Evolutionary conservation across 176 grass and related monocot genomes (phyloP).

Genomic region (Carex parvula): DNA sequence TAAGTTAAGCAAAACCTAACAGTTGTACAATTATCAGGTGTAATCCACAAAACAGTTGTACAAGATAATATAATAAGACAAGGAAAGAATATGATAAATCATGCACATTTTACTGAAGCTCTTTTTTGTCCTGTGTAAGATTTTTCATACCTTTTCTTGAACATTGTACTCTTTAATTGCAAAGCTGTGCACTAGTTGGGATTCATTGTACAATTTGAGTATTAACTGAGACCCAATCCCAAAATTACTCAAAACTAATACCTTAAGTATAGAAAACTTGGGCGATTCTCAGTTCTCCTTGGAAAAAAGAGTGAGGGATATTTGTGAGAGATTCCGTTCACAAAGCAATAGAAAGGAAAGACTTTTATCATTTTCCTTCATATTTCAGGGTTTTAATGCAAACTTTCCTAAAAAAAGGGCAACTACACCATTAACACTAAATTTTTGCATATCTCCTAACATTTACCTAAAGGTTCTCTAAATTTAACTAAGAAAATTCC

Average conservation of each 20-base stretch:
- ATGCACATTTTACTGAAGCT: too few relatives aligned
- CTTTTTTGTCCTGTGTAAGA: too few relatives aligned
- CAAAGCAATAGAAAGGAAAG: neutral
- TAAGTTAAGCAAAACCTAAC: neutral
- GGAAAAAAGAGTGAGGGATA: neutral
- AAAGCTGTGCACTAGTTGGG: neutral
- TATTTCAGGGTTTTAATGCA: too few relatives aligned
- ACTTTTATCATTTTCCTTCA: neutral
- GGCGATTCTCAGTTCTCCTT: neutral
- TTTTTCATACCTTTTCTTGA: too few relatives aligned
- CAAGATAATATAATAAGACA: too few relatives aligned
- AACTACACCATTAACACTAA: neutral
- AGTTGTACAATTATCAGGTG: too few relatives aligned
- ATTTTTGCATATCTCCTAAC: neutral
- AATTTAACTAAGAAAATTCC: neutral
- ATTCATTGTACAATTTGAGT: neutral
- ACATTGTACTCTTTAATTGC: neutral
- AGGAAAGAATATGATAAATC: too few relatives aligned
- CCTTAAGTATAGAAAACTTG: neutral
- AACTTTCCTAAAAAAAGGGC: too few relatives aligned
- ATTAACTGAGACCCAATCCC: neutral
- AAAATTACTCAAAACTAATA: neutral
- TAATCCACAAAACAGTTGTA: too few relatives aligned
- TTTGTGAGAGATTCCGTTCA: neutral
- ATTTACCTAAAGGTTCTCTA: neutral